phyloP scores from a whole-genome alignment of 78 protist genomes.

The Tieghemostelium lacteum region DNA sequence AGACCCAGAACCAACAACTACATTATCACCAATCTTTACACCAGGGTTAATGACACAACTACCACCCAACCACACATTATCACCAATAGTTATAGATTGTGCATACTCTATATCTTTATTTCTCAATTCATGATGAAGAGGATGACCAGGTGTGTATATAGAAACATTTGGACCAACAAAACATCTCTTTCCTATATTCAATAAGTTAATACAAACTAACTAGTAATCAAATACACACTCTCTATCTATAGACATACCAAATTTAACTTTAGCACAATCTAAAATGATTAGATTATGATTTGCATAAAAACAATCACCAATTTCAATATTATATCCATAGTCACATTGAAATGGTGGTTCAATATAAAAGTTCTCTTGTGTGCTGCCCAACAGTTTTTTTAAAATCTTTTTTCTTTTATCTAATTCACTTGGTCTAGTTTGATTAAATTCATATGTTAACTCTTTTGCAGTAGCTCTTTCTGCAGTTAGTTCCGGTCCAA shows the following conservation, averaged over 20 bases:
- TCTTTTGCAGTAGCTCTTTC: slow-evolving; percentile 5
- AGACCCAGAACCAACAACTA: slow-evolving; percentile 79
- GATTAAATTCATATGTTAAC: background rate
- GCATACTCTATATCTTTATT: slow-evolving; percentile 41
- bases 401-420: background rate
- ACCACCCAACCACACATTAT: slow-evolving; percentile 78
- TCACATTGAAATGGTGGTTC: slow-evolving; percentile 83
- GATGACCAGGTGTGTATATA: slow-evolving; percentile 82
- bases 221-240: no score
- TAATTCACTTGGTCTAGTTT: background rate
- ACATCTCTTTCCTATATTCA: slow-evolving; percentile 71
- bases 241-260: no score
- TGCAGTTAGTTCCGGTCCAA: slow-evolving; percentile 14
- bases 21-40: slow-evolving; percentile 66
- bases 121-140: slow-evolving; percentile 45
- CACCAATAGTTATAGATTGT: slow-evolving; percentile 49
- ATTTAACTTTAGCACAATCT: background rate
- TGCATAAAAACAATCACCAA: slow-evolving; percentile 56
- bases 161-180: slow-evolving; percentile 79
- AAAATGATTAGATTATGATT: slow-evolving; percentile 35
- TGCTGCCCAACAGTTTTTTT: background rate
- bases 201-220: no score
- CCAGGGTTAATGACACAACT: slow-evolving; percentile 70
- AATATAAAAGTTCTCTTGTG: slow-evolving; percentile 1
- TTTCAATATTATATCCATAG: slow-evolving; percentile 75